Base-by-base conservation (phyloP, 176 grass and related monocot genomes). In the Carex cristatella region DNA sequence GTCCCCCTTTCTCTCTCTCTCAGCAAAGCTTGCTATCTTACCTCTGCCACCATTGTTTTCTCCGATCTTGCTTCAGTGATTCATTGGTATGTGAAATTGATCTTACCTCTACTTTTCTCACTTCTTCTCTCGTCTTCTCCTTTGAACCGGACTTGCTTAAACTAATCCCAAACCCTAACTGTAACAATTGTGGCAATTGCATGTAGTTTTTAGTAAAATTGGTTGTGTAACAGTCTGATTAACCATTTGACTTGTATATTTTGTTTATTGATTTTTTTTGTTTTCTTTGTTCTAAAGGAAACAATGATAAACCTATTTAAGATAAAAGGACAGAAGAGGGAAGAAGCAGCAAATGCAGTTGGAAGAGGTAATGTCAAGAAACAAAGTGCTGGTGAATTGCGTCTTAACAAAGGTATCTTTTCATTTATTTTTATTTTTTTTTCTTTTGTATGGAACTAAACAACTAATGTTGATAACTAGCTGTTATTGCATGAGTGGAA, bases 261-360 rank as follows among this genome's bases (percentile, higher is more conserved):
- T 72, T 46, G 38, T 46, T 72, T 72, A 58, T 35, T 35, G 10
- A 57, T 79, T 51, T 51, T 13, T 37, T 37, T 4, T 79, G 56
- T 0, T 75, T 68, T 31, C 7, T 57, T 56, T 88, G 81, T 61
- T 14, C 15, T 79, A 48, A 85, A 51, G 73, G 90, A 87, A 86
- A 91, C 70, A 57, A 95, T 95, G 93, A 92, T 95, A 82, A 95
- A 92, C 65, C 91, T 95, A 79, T 89, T 95, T 59, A 95, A 95
- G 88, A 93, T 95, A 86, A 95, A 95, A 82, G 93, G 86, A 9
- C 91, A 95, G 84, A 92, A 91, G 87, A 92, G 86, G 84, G 93
- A 95, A 70, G 89, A 91, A 58, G 89, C 91, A 32, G 89, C 93
- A 84, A 92, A 87, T 91, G 84, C 89, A 71, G 81, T 80, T 95